phyloP scores from a whole-genome alignment of 1,284 basidiomycete species.

The Trichosporon sp. region DNA sequence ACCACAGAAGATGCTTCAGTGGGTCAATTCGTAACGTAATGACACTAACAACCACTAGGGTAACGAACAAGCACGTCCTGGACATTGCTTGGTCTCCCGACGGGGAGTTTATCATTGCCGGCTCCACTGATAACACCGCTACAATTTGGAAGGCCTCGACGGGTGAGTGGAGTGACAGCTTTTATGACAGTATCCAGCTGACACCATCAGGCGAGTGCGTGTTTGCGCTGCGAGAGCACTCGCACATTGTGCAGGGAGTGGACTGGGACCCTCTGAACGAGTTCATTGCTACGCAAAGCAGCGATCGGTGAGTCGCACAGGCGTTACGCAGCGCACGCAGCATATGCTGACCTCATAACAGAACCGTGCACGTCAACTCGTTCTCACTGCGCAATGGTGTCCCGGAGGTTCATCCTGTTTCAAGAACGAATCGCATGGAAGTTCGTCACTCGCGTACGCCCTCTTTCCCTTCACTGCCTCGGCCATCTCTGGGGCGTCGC shows the following conservation, averaged over 20 bases:
- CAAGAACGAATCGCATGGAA: conserved; percentile 45
- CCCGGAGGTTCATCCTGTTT: conserved; percentile 66
- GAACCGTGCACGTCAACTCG: conserved; percentile 77
- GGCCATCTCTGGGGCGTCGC: conserved; percentile 59
- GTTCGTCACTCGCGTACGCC: conserved; percentile 47
- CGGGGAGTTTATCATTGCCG: conserved; percentile 86
- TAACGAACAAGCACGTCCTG: conserved; percentile 87
- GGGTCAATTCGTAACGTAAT: conserved; percentile 23
- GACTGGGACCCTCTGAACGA: conserved; percentile 94
- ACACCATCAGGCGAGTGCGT: conserved; percentile 41
- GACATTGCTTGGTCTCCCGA: conserved; percentile 96
- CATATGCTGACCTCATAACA: conserved; percentile 49
- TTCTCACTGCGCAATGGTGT: conserved; percentile 68
- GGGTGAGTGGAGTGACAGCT: conserved; percentile 23
- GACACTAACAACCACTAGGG: conserved; percentile 27
- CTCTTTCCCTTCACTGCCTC: conserved; percentile 42
- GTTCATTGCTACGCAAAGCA: conserved; percentile 90
- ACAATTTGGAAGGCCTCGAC: conserved; percentile 45
- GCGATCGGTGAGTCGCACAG: conserved; percentile 58
- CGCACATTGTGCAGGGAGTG: conserved; percentile 91
- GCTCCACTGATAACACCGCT: conserved; percentile 93
- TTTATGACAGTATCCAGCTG: conserved; percentile 4
- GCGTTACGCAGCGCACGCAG: no score
- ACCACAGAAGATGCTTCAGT: conserved; percentile 81
- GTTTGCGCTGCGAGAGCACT: conserved; percentile 60